Evolutionary conservation across 1,284 basidiomycete genomes (phyloP).

Genomic region (Moesziomyces globuligerus): DNA sequence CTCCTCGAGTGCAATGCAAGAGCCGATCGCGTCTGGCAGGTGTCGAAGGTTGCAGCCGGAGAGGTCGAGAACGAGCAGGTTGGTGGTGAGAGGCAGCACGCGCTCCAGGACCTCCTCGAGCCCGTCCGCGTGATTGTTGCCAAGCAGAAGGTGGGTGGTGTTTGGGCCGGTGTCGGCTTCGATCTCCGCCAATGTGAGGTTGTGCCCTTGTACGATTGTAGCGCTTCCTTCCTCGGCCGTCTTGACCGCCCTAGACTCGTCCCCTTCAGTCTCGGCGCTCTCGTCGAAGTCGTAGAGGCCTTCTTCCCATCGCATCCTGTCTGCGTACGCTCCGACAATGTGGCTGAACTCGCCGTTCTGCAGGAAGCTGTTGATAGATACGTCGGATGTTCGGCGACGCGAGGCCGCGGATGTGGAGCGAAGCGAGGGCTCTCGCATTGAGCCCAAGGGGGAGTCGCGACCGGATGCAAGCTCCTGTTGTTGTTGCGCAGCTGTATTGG

Average conservation of each 20-base stretch:
- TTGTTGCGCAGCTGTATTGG: slow-evolving; percentile 10
- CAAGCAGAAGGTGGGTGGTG: slow-evolving; percentile 45
- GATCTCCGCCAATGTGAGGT: slow-evolving; percentile 37
- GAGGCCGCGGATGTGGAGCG: slow-evolving; percentile 27
- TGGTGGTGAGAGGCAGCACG: slow-evolving; percentile 30
- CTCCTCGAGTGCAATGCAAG: slow-evolving; percentile 86
- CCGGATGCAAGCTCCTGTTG: slow-evolving; percentile 5
- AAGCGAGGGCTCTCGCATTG: slow-evolving; percentile 8
- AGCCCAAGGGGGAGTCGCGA: slow-evolving; percentile 3
- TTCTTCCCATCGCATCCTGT: slow-evolving; percentile 41
- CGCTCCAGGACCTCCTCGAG: slow-evolving; percentile 38
- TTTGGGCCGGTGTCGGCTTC: slow-evolving; percentile 42
- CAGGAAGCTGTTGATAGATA: slow-evolving; percentile 42
- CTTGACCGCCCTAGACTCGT: slow-evolving; percentile 40
- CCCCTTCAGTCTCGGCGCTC: slow-evolving; percentile 30
- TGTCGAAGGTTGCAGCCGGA: slow-evolving; percentile 80
- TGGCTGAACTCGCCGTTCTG: slow-evolving; percentile 42
- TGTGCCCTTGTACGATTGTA: slow-evolving; percentile 33
- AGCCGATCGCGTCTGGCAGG: slow-evolving; percentile 80
- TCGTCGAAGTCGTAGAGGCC: slow-evolving; percentile 50
- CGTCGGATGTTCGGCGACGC: slow-evolving; percentile 27
- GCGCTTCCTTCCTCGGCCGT: slow-evolving; percentile 52
- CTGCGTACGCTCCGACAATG: slow-evolving; percentile 35
- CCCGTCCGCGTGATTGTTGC: slow-evolving; percentile 22
- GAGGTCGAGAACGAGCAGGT: slow-evolving; percentile 61